These are phyloP conservation scores for Trichoderma atrobrunneum DNA, from an alignment of 2,329 filamentous ascomycete species.

Conservation along the genomic window DNA sequence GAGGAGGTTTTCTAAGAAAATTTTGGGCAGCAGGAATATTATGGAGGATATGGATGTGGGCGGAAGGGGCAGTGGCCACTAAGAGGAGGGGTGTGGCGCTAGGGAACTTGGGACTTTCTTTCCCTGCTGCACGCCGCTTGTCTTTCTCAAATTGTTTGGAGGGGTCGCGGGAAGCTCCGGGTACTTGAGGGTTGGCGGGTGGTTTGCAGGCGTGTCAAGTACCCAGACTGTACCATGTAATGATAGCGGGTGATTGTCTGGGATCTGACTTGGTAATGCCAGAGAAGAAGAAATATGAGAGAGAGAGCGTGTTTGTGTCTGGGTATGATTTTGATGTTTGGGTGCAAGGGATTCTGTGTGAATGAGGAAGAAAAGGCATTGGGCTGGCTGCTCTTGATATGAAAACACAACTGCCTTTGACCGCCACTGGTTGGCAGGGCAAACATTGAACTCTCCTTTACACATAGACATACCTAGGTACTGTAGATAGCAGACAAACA, in stretches of 20 bases:
- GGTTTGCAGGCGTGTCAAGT: neutral
- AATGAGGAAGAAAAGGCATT: too few relatives aligned
- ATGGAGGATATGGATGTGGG: constrained; percentile 27
- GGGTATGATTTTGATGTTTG: too few relatives aligned
- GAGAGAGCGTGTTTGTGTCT: too few relatives aligned
- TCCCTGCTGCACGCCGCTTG: neutral
- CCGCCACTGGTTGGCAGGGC: neutral
- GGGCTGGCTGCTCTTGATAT: neutral
- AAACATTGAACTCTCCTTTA: neutral
- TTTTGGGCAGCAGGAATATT: constrained; percentile 37
- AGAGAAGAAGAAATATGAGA: too few relatives aligned
- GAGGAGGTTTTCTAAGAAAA: constrained; percentile 35
- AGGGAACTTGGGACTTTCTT: constrained; percentile 6
- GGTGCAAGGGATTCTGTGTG: too few relatives aligned
- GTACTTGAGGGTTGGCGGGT: neutral
- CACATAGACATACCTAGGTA: too few relatives aligned
- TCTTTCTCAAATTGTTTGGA: neutral
- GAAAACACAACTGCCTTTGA: neutral
- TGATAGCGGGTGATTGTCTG: neutral
- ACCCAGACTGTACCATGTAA: neutral
- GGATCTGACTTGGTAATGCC: neutral
- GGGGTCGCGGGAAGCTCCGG: neutral
- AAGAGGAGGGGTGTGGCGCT: constrained; percentile 2
- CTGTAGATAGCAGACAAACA: neutral
- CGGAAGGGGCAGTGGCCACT: constrained; percentile 31